Evolutionary conservation across 2,329 filamentous ascomycete species (phyloP).

Genomic region (Rhytidhysteron rufulum): DNA sequence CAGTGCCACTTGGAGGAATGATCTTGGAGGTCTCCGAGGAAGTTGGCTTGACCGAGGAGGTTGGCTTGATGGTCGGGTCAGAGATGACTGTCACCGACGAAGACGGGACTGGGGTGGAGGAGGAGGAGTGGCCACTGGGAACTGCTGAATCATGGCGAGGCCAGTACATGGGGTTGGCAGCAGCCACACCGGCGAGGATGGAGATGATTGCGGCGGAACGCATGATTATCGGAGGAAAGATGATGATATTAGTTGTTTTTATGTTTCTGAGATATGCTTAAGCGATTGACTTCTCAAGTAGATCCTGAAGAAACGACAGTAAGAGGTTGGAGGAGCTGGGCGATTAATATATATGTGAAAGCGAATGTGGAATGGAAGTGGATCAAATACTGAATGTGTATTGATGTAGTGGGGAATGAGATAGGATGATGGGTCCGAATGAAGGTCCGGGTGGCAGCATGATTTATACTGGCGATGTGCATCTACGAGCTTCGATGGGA

Average conservation of each 20-base stretch:
- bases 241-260: background rate
- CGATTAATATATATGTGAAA: too few species aligned
- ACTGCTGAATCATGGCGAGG: slow-evolving; percentile 12
- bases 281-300: background rate
- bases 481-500: background rate
- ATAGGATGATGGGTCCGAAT: slow-evolving; percentile 7
- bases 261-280: background rate
- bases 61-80: background rate
- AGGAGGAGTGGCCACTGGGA: slow-evolving; percentile 10
- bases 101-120: background rate
- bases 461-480: slow-evolving; percentile 23
- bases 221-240: slow-evolving; percentile 18
- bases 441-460: slow-evolving; percentile 10
- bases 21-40: background rate
- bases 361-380: slow-evolving; percentile 26
- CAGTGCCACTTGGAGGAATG: background rate
- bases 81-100: background rate
- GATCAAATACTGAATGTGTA: slow-evolving; percentile 18
- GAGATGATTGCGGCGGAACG: slow-evolving; percentile 27
- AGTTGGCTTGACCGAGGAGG: background rate
- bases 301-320: slow-evolving; percentile 22
- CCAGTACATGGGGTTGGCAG: slow-evolving; percentile 21
- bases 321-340: slow-evolving; percentile 16
- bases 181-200: slow-evolving; percentile 26
- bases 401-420: slow-evolving; percentile 13